These are phyloP conservation scores for Didymellaceae sp. DNA, from an alignment of 2,329 filamentous ascomycete genomes.

Conservation along the genomic window DNA sequence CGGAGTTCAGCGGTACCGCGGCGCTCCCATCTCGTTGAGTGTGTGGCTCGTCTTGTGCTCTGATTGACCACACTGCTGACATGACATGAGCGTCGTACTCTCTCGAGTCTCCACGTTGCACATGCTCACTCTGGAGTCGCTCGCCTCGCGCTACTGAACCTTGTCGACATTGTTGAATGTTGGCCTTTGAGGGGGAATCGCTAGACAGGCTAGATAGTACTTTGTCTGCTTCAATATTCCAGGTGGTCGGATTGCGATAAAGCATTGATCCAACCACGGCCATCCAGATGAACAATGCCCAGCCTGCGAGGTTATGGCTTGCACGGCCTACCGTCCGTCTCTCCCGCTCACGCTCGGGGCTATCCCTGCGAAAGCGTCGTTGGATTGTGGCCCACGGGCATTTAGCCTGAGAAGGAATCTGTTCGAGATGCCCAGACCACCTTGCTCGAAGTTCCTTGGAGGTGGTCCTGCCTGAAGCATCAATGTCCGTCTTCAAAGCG, in stretches of 20 bases:
- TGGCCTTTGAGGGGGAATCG: conserved; percentile 22
- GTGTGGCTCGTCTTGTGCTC: conserved; percentile 30
- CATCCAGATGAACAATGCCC: conserved; percentile 23
- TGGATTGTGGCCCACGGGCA: conserved; percentile 25
- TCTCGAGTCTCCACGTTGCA: conserved; percentile 50
- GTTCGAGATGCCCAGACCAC: conserved; percentile 21
- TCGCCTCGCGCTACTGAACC: conserved; percentile 27
- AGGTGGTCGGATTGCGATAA: conserved; percentile 31
- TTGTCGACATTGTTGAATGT: conserved; percentile 22
- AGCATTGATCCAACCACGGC: conserved; percentile 30
- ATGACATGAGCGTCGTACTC: conserved; percentile 45
- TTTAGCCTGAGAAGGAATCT: conserved; percentile 47
- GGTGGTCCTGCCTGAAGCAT: conserved; percentile 38
- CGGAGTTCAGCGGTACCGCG: conserved; percentile 14
- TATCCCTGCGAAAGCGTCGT: conserved; percentile 35
- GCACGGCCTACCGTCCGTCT: conserved; percentile 47
- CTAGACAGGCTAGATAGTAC: conserved; percentile 19
- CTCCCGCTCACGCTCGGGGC: conserved; percentile 38
- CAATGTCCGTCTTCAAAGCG: conserved; percentile 37
- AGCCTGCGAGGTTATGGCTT: conserved; percentile 22
- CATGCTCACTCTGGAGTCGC: conserved; percentile 27
- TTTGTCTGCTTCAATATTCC: conserved; percentile 22
- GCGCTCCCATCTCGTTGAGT: conserved; percentile 22
- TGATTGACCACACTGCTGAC: conserved; percentile 35
- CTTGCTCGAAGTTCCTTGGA: conserved; percentile 20